These are phyloP conservation scores for Tephrocybe rancida DNA, from an alignment of 768 basidiomycete species.

Conservation along the genomic window DNA sequence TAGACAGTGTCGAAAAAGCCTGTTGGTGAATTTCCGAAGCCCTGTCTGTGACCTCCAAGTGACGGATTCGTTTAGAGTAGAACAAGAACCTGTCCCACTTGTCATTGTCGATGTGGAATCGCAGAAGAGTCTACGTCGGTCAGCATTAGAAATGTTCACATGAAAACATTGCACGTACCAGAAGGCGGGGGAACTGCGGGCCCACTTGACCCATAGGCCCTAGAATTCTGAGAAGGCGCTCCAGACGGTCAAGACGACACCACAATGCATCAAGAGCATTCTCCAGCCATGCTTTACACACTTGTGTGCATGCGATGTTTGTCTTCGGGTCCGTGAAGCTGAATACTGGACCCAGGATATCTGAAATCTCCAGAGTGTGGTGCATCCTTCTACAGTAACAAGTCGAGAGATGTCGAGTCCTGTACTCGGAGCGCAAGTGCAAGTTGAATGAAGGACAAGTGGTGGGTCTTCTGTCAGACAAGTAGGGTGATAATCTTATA, in stretches of 20 bases:
- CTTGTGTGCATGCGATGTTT: constrained; percentile 16
- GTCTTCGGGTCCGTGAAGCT: constrained; percentile 12
- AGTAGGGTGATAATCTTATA: no score
- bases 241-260: constrained; percentile 20
- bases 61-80: constrained; percentile 23
- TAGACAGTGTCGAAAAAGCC: constrained; percentile 10
- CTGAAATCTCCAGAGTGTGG: constrained; percentile 19
- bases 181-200: neutral
- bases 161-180: constrained; percentile 1
- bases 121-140: constrained; percentile 7
- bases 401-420: no score
- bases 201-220: constrained; percentile 11
- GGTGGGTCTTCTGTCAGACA: no score
- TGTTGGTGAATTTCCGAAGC: constrained; percentile 6
- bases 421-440: no score
- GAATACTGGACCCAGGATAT: constrained; percentile 20
- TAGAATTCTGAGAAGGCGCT: constrained; percentile 19
- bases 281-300: constrained; percentile 22
- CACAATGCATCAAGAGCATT: constrained; percentile 21
- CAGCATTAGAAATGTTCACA: neutral
- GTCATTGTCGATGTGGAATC: constrained; percentile 17
- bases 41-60: constrained; percentile 19
- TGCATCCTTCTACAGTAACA: no score
- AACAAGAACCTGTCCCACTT: constrained; percentile 22
- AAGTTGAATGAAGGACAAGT: no score